These are phyloP conservation scores for Akebia trifoliata DNA, from an alignment of 164 flowering plant species.

Conservation along the genomic window DNA sequence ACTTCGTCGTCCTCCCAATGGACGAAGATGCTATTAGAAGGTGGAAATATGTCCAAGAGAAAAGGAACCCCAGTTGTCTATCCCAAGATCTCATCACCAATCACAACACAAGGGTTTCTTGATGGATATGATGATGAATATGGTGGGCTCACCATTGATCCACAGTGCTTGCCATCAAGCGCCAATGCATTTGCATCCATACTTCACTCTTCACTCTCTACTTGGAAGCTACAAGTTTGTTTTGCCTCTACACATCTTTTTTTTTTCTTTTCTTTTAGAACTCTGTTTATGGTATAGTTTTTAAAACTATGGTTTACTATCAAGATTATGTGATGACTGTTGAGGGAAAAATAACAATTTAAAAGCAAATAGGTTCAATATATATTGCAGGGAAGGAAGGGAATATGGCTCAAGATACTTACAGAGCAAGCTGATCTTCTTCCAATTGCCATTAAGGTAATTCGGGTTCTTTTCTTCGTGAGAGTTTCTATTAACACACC, in stretches of 20 bases:
- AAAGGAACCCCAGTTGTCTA: slow-evolving; percentile 26
- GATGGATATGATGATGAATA: slow-evolving; percentile 56
- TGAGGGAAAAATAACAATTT: no score
- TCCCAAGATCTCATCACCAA: slow-evolving; percentile 27
- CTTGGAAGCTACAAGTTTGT: slow-evolving; percentile 50
- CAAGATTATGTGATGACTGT: no score
- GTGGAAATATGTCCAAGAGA: slow-evolving; percentile 12
- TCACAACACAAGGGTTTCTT: slow-evolving; percentile 28
- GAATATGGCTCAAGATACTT: slow-evolving; percentile 51
- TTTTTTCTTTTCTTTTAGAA: no score
- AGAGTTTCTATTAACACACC: no score
- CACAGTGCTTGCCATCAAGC: slow-evolving; percentile 41
- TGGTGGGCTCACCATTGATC: slow-evolving; percentile 41
- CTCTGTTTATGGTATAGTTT: no score
- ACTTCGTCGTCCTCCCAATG: not conserved
- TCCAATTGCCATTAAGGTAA: slow-evolving; percentile 63
- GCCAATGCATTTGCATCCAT: slow-evolving; percentile 42
- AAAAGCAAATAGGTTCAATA: not conserved
- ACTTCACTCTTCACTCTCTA: slow-evolving; percentile 38
- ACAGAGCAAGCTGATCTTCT: slow-evolving; percentile 49
- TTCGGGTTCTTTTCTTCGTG: not conserved
- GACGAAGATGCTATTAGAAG: slow-evolving; percentile 5
- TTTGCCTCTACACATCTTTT: not conserved
- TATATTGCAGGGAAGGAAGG: slow-evolving; percentile 48
- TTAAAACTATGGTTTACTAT: no score